Evolutionary conservation across 345 rosid genomes (phyloP).

Genomic region (Salix exigua): DNA sequence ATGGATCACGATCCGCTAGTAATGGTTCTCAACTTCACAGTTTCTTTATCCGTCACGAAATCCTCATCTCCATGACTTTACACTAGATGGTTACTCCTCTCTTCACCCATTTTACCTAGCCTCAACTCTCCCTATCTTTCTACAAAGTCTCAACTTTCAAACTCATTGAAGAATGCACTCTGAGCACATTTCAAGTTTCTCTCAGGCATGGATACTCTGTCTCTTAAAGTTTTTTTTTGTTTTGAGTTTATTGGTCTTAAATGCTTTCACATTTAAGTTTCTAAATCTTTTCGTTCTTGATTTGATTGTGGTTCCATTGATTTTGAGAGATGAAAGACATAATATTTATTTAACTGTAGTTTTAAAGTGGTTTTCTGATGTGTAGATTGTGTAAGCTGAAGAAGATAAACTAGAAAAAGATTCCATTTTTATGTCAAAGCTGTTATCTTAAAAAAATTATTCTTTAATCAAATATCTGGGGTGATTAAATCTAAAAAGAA

Average conservation of each 20-base stretch:
- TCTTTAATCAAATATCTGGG: no score
- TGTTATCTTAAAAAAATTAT: not conserved
- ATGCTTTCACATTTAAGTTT: no score
- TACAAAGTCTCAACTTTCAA: not conserved
- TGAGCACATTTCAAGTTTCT: not conserved
- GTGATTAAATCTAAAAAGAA: not conserved
- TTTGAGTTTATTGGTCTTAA: not conserved
- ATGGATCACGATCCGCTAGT: slow-evolving; percentile 1
- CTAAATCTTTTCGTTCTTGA: no score
- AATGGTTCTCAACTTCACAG: not conserved
- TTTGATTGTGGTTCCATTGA: no score
- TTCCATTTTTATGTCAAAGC: not conserved
- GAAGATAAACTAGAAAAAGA: not conserved
- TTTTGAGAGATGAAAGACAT: not conserved
- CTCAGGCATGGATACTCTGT: slow-evolving; percentile 13
- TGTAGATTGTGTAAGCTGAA: not conserved
- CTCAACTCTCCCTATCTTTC: not conserved
- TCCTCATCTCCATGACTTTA: not conserved
- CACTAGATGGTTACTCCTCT: not conserved
- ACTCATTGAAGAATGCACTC: not conserved
- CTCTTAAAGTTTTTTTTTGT: not conserved
- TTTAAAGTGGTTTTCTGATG: not conserved
- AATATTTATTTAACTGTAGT: not conserved
- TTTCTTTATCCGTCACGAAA: not conserved
- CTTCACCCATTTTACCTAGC: not conserved